Evolutionary conservation across 2,329 filamentous ascomycete species (phyloP).

Genomic region (Fusarium domesticum): DNA sequence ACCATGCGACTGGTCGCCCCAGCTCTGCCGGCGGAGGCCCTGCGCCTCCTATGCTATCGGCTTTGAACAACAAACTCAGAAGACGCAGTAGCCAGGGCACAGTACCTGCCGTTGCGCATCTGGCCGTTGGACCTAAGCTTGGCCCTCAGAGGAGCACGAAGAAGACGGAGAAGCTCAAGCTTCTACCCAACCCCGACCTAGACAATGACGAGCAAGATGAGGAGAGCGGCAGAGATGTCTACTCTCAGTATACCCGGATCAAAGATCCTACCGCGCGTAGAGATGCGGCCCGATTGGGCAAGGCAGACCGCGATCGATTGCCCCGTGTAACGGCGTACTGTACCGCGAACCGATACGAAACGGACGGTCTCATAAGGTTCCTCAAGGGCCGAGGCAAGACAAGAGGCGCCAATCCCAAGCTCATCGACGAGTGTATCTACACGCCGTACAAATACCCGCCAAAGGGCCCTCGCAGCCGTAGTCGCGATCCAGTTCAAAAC

Average conservation of each 20-base stretch:
- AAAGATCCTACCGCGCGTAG: slow-evolving; percentile 91
- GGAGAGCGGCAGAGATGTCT: slow-evolving; percentile 91
- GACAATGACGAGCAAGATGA: slow-evolving; percentile 76
- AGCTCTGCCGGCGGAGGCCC: slow-evolving; percentile 33
- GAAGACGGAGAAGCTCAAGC: slow-evolving; percentile 93
- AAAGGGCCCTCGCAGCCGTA: slow-evolving; percentile 34
- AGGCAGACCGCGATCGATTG: slow-evolving; percentile 82
- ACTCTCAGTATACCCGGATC: slow-evolving; percentile 95
- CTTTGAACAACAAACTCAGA: slow-evolving; percentile 82
- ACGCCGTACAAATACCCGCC: slow-evolving; percentile 78
- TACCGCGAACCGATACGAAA: slow-evolving; percentile 85
- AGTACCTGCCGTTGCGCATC: slow-evolving; percentile 36
- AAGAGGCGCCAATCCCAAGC: slow-evolving; percentile 78
- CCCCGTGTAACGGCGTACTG: slow-evolving; percentile 96
- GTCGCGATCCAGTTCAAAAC: slow-evolving; percentile 40
- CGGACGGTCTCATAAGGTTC: slow-evolving; percentile 86
- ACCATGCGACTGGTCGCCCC: slow-evolving; percentile 24
- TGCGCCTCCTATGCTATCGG: slow-evolving; percentile 63
- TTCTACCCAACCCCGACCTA: slow-evolving; percentile 87
- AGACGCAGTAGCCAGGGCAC: slow-evolving; percentile 78
- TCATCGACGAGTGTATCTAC: slow-evolving; percentile 98
- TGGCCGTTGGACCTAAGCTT: slow-evolving; percentile 61
- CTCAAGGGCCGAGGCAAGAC: slow-evolving; percentile 79
- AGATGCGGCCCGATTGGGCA: slow-evolving; percentile 88
- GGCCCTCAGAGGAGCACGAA: slow-evolving; percentile 94